phyloP scores from a whole-genome alignment of 495 filamentous ascomycete genomes.

The Aspergillus mulundensis region DNA sequence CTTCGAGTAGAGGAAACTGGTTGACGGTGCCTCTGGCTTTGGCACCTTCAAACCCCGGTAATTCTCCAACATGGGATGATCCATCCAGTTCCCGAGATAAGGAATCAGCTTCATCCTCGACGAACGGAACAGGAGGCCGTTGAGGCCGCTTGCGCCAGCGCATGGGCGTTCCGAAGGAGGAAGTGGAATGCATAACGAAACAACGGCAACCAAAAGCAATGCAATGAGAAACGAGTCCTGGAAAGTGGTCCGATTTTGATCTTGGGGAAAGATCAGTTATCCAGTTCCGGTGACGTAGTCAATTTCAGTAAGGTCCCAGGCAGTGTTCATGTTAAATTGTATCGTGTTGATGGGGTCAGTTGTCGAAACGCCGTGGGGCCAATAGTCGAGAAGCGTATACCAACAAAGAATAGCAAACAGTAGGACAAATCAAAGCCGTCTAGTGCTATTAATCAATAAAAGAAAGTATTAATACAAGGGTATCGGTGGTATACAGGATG shows the following conservation, averaged over 20 bases:
- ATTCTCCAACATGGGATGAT: slow-evolving; percentile 28
- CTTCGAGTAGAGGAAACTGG: slow-evolving; percentile 43
- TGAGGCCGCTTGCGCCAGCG: slow-evolving; percentile 26
- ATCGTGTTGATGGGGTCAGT: slow-evolving; percentile 17
- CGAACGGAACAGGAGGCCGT: slow-evolving; percentile 41
- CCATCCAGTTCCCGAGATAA: slow-evolving; percentile 41
- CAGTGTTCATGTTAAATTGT: slow-evolving; percentile 20
- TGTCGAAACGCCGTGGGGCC: slow-evolving; percentile 18
- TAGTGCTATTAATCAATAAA: slow-evolving; percentile 16
- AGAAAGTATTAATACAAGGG: slow-evolving; percentile 14
- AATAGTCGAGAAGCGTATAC: slow-evolving; percentile 1
- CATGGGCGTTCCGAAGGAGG: slow-evolving; percentile 27
- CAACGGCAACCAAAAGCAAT: slow-evolving; percentile 4
- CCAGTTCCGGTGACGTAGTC: slow-evolving; percentile 18
- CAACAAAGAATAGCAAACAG: slow-evolving; percentile 7
- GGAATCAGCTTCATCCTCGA: slow-evolving; percentile 42
- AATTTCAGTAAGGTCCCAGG: slow-evolving; percentile 18
- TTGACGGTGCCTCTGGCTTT: slow-evolving; percentile 41
- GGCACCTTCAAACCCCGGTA: slow-evolving; percentile 37
- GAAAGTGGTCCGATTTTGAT: neutral
- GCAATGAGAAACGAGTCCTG: neutral
- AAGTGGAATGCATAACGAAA: slow-evolving; percentile 7
- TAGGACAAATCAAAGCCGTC: slow-evolving; percentile 8
- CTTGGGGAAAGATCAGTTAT: slow-evolving; percentile 8
- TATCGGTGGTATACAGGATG: slow-evolving; percentile 11